phyloP scores from a whole-genome alignment of 2,329 filamentous ascomycete genomes.

The Tolypocladium amazonense region DNA sequence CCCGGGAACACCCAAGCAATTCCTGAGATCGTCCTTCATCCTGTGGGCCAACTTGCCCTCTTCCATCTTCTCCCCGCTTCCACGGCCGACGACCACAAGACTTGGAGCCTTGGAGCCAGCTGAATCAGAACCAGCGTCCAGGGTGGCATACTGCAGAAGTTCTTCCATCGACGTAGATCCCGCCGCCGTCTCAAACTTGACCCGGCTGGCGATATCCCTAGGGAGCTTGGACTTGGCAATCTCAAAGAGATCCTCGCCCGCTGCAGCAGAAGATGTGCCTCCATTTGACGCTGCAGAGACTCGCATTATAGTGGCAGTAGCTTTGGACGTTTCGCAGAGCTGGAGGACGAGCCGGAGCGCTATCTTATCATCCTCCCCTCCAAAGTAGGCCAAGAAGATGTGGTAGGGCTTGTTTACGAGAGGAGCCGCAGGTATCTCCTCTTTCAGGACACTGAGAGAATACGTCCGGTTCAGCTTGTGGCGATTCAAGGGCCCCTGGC shows the following conservation, averaged over 20 bases:
- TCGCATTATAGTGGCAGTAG: slow-evolving; percentile 65
- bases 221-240: slow-evolving; percentile 3
- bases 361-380: slow-evolving; percentile 69
- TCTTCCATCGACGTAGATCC: slow-evolving; percentile 11
- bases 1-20: slow-evolving; percentile 13
- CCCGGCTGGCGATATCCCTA: slow-evolving; percentile 4
- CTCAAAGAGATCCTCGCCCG: slow-evolving; percentile 5
- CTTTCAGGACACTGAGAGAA: slow-evolving; percentile 45
- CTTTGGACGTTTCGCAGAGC: slow-evolving; percentile 65
- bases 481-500: slow-evolving; percentile 19
- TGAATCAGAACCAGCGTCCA: slow-evolving; percentile 3
- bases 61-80: slow-evolving; percentile 7
- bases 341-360: slow-evolving; percentile 77
- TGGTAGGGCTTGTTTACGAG: slow-evolving; percentile 64
- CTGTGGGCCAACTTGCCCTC: slow-evolving; percentile 10
- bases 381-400: slow-evolving; percentile 80
- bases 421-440: slow-evolving; percentile 46
- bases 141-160: slow-evolving; percentile 9
- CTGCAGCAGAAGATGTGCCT: not conserved
- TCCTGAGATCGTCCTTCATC: slow-evolving; percentile 8
- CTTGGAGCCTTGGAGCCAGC: slow-evolving; percentile 4
- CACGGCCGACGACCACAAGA: slow-evolving; percentile 13
- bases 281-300: not conserved
- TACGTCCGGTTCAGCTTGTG: slow-evolving; percentile 36
- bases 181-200: slow-evolving; percentile 9